Evolutionary conservation across 345 rosid genomes (phyloP).

Genomic region (Camelina neglecta): DNA sequence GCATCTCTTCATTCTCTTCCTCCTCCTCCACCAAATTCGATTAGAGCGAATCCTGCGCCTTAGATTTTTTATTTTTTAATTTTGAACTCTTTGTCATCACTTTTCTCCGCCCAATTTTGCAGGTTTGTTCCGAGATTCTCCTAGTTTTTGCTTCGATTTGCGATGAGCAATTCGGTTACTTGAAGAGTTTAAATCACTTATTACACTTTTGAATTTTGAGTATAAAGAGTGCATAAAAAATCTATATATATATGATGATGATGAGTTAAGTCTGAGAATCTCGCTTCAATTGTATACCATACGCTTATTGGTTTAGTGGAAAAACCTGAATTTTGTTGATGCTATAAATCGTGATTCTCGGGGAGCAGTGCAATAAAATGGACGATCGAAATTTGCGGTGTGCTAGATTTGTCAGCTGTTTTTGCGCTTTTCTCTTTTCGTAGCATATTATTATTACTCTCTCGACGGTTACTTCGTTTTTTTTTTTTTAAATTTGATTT

Average conservation of each 20-base stretch:
- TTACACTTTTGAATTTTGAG: not conserved
- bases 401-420: slow-evolving; percentile 23
- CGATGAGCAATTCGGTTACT: not conserved
- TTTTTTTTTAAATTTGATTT: not conserved
- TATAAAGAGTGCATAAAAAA: not conserved
- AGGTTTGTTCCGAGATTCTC: slow-evolving; percentile 24
- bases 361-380: not conserved
- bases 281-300: slow-evolving; percentile 3
- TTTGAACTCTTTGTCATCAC: not conserved
- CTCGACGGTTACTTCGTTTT: slow-evolving; percentile 5
- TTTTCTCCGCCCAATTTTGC: slow-evolving; percentile 4
- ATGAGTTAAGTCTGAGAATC: slow-evolving; percentile 24
- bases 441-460: not conserved
- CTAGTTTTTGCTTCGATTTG: slow-evolving; percentile 1
- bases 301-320: not conserved
- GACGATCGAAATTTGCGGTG: not conserved
- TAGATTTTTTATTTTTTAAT: not conserved
- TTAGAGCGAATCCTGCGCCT: slow-evolving; percentile 9
- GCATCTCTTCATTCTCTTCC: slow-evolving; percentile 15
- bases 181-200: slow-evolving; percentile 26
- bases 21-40: not conserved
- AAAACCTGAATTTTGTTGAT: not conserved
- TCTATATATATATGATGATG: not conserved
- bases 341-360: slow-evolving; percentile 11
- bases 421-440: not conserved